A percentile compares a stretch with the other conserved stretches of the same genome.
phyloP scores from a whole-genome alignment of 345 rosid genomes.

The Hibiscus mutabilis region DNA sequence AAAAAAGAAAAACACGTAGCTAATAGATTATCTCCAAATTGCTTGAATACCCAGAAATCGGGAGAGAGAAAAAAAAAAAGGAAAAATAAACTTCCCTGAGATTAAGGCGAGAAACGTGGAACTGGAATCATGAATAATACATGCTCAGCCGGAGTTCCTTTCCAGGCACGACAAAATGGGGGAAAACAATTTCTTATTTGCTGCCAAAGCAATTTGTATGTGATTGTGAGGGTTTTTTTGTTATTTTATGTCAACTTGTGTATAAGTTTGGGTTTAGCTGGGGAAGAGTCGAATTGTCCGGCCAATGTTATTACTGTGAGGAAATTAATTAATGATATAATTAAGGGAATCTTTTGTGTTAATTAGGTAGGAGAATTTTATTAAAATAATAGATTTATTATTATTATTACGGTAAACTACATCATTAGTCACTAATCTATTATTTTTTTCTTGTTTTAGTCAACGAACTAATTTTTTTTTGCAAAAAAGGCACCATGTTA shows the following conservation, averaged over 20 bases:
- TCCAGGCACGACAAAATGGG: neutral
- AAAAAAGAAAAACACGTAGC: neutral
- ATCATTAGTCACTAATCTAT: too few species aligned
- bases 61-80: neutral
- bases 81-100: conserved; percentile 3
- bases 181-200: too few species aligned
- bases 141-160: neutral
- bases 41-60: neutral
- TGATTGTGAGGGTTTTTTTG: neutral
- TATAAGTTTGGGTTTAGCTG: neutral
- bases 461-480: too few species aligned
- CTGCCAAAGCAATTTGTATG: neutral
- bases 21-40: conserved; percentile 1
- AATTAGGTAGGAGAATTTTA: too few species aligned
- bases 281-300: too few species aligned
- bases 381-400: too few species aligned
- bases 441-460: too few species aligned
- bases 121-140: conserved; percentile 4
- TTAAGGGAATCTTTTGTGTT: too few species aligned
- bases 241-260: neutral
- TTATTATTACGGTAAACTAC: too few species aligned
- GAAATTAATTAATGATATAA: too few species aligned
- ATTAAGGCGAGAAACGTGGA: conserved; percentile 16
- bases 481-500: too few species aligned
- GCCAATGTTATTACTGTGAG: too few species aligned